Evolutionary conservation across 2,329 filamentous ascomycete species (phyloP).

Genomic region (Claviceps lovelessii): DNA sequence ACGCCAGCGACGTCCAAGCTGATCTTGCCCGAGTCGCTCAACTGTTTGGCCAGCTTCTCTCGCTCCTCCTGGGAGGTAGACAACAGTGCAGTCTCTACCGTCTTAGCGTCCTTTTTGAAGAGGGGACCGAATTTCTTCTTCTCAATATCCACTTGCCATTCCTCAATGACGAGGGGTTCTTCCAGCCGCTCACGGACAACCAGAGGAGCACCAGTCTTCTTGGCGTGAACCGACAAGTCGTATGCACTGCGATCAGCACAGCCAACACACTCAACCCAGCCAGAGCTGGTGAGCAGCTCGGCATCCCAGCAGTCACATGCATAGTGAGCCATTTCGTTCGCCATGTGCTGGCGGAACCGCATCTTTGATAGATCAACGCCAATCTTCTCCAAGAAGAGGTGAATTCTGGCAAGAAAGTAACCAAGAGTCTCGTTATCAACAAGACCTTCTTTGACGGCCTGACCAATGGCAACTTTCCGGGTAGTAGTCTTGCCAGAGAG

Average conservation of each 20-base stretch:
- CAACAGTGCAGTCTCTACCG: conserved; percentile 65
- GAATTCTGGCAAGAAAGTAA: conserved; percentile 91
- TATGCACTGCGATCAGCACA: conserved; percentile 94
- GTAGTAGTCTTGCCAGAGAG: conserved; percentile 69
- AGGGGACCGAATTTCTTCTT: conserved; percentile 92
- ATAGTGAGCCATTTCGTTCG: conserved; percentile 68
- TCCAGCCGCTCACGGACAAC: conserved; percentile 71
- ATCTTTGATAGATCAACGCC: conserved; percentile 80
- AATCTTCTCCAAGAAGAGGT: conserved; percentile 77
- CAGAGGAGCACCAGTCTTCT: conserved; percentile 78
- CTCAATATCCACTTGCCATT: conserved; percentile 77
- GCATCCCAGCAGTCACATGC: conserved; percentile 97
- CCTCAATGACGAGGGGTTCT: conserved; percentile 65
- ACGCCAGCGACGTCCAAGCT: conserved; percentile 57
- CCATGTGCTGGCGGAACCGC: conserved; percentile 95
- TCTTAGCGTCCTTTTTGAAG: conserved; percentile 89
- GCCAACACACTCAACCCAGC: conserved; percentile 97
- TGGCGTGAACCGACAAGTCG: conserved; percentile 80
- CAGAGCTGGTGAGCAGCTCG: conserved; percentile 78
- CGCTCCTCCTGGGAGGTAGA: conserved; percentile 66
- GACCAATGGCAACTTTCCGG: conserved; percentile 61
- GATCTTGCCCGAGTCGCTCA: conserved; percentile 61
- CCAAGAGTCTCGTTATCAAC: conserved; percentile 97
- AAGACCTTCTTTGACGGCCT: conserved; percentile 67
- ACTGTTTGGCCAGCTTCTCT: conserved; percentile 61